Conservation (phyloP, 31 red algal species). For the Odonthalia washingtoniensis region DNA sequence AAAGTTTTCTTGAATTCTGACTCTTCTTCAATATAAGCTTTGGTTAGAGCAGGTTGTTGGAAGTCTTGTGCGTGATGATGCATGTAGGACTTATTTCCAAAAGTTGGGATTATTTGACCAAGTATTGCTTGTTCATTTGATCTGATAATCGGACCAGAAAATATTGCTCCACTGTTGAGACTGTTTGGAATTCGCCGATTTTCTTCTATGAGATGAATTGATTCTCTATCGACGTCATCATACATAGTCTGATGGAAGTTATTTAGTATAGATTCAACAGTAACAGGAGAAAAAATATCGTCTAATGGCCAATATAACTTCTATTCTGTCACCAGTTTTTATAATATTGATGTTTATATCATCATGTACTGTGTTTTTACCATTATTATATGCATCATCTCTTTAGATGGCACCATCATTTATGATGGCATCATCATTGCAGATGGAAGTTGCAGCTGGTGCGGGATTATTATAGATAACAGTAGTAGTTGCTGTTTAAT, state of each 20-base stretch:
- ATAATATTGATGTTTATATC: not conserved
- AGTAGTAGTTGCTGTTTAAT: not conserved
- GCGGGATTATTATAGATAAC: not conserved
- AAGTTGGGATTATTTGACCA: not conserved
- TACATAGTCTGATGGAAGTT: too few species aligned
- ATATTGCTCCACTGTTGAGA: not conserved
- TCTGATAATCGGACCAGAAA: not conserved
- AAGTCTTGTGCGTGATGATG: too few species aligned
- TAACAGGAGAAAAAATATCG: too few species aligned
- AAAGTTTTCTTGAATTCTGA: not conserved
- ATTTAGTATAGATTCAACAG: too few species aligned
- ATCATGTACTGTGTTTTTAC: too few species aligned
- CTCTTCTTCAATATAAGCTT: constrained; percentile 1
- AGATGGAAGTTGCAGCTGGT: not conserved
- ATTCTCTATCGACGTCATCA: too few species aligned
- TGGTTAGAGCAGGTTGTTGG: not conserved
- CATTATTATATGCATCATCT: not conserved
- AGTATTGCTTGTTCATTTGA: not conserved
- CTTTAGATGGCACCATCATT: not conserved
- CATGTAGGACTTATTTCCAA: too few species aligned
- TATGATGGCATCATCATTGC: not conserved
- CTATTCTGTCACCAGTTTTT: not conserved
- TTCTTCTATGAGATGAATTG: too few species aligned
- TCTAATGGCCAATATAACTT: not conserved
- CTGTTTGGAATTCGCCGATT: not conserved